Base-by-base conservation (phyloP, 2,329 filamentous ascomycete genomes). In the Ophiostoma angusticollis region DNA sequence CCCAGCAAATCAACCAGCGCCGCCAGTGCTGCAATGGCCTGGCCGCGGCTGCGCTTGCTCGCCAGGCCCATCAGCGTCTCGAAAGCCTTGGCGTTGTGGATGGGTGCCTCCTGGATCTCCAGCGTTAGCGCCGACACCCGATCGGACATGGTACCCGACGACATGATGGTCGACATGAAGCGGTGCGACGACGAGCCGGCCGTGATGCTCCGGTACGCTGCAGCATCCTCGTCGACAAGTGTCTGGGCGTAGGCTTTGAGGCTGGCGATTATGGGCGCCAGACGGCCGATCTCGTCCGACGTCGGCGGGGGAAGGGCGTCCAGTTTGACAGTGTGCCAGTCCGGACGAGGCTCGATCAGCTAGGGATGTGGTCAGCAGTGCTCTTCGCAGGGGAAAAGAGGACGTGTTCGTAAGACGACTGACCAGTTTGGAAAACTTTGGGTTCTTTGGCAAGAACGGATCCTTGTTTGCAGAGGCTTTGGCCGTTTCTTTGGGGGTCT, bases 131-230 rank as follows among this genome's bases (percentile, higher is more conserved):
- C 93, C 3, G 91, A 98, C 31, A 96, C 81, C 58, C 95, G 96
- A 58, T 98, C 91, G 40, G 86, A 93, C 50, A 96, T 74, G 9
- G 93, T 98, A 67, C 91, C 91, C 2, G 87, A 93, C 9, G 85
- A 68, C 84, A 96, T 95, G 57, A 98, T 95, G 14, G 86, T 93
- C 2, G 87, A 84, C 68, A 96, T 79, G 66, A 98, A 98, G 58
- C 87, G 93, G 60, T 93, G 83, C 29, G 87, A 89, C 3, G 89
- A 91, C 19, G 84, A 85, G 36, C 84, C 76, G 6, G 83, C 76
- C 40, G 82, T 65, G 49, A 84, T 79, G 19, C 76, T 73, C 40
- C 70, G 70, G 61, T 95, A 98, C 33, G 74, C 67, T 29, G 74
- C 68, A 45, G 81, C 81, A 54, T 98, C 91, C 19, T 75, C 68